Evolutionary conservation across 371 early-diverging fungal species (phyloP).

Genomic region (Blakeslea trispora): DNA sequence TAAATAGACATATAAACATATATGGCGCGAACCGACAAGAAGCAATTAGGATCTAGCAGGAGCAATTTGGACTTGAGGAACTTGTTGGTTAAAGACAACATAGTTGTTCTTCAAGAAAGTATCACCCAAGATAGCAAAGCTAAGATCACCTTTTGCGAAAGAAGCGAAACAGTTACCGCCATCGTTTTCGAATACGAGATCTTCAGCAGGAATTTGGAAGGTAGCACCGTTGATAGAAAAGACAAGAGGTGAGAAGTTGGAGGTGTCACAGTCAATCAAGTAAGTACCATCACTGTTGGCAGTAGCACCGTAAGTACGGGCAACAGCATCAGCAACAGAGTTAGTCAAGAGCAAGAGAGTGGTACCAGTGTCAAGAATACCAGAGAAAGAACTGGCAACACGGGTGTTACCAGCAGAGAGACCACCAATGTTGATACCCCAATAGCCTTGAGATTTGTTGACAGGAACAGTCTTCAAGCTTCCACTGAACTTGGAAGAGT

Average conservation of each 20-base stretch:
- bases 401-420: too few relatives aligned
- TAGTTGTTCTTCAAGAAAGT: not conserved
- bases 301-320: constrained; percentile 13
- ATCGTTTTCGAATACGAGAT: constrained; percentile 16
- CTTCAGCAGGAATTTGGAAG: constrained; percentile 20
- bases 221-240: constrained; percentile 17
- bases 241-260: constrained; percentile 11
- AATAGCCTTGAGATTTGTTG: too few relatives aligned
- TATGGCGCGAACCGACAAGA: not conserved
- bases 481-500: too few relatives aligned
- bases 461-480: too few relatives aligned
- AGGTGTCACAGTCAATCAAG: constrained; percentile 20
- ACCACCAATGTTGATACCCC: too few relatives aligned
- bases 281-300: constrained; percentile 25
- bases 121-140: constrained; percentile 35
- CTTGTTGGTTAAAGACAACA: constrained; percentile 31
- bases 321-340: constrained; percentile 26
- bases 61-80: constrained; percentile 26
- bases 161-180: constrained; percentile 19
- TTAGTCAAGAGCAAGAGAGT: constrained; percentile 41
- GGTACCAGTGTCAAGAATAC: too few relatives aligned
- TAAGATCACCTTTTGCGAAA: constrained; percentile 20
- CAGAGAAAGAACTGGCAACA: too few relatives aligned
- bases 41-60: constrained; percentile 14
- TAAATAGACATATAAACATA: too few relatives aligned